Percentiles rank a stretch among this genome's conserved stretches.
phyloP scores from a whole-genome alignment of 148 eudicot species.

The Talinum fruticosum region DNA sequence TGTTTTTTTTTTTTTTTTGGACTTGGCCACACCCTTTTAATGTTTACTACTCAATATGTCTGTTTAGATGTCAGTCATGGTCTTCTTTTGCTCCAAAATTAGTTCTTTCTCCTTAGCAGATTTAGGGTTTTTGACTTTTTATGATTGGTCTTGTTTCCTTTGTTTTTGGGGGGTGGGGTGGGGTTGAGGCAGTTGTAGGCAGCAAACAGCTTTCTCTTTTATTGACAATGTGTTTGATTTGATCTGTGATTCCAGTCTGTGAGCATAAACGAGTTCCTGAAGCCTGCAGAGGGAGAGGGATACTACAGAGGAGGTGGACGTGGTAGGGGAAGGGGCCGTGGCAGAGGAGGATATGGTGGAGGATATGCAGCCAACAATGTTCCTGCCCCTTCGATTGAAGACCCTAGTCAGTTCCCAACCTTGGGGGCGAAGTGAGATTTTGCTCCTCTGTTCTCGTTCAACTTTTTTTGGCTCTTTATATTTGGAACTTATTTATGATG shows the following conservation, averaged over 20 bases:
- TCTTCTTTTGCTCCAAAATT: no score
- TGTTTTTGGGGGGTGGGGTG: no score
- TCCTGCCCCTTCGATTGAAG: slow-evolving; percentile 45
- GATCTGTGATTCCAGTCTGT: slow-evolving; percentile 30
- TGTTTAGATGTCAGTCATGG: no score
- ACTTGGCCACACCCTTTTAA: no score
- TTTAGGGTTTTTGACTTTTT: no score
- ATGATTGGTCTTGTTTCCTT: no score
- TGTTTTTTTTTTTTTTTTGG: no score
- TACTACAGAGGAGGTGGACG: slow-evolving; percentile 46
- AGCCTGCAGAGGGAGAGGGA: slow-evolving; percentile 49
- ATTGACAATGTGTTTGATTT: not conserved
- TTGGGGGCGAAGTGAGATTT: slow-evolving; percentile 46
- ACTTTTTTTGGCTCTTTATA: slow-evolving; percentile 26
- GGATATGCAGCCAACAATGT: slow-evolving; percentile 28
- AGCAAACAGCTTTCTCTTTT: not conserved
- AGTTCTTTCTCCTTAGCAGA: no score
- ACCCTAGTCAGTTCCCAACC: slow-evolving; percentile 45
- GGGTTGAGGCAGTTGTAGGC: no score
- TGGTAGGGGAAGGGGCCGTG: slow-evolving; percentile 56
- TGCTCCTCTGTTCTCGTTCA: slow-evolving; percentile 3
- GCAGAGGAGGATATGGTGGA: slow-evolving; percentile 36
- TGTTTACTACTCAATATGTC: no score
- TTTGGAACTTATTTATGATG: slow-evolving; percentile 17
- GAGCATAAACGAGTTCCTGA: slow-evolving; percentile 59